Percentiles rank a stretch among this genome's conserved stretches.
Evolutionary conservation across 1,139 yeast species (phyloP).

Genomic region (Kodamaea sp.): DNA sequence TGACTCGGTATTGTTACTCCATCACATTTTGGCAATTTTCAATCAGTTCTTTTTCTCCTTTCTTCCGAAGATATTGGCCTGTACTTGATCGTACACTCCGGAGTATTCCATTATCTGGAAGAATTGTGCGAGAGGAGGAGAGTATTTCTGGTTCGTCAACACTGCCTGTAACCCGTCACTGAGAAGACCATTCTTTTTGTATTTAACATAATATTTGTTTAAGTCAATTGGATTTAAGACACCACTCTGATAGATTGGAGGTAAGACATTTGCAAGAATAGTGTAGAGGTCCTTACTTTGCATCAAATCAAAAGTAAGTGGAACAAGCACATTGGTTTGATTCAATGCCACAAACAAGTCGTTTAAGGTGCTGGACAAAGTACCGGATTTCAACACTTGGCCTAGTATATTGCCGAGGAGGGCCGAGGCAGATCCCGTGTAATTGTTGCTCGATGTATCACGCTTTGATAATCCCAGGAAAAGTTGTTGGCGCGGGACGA

Average conservation of each 20-base stretch:
- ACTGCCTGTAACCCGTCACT: conserved; percentile 25
- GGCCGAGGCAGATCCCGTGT: conserved; percentile 34
- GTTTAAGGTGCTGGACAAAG: conserved; percentile 25
- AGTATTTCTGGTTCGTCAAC: conserved; percentile 32
- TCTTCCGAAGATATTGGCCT: conserved; percentile 40
- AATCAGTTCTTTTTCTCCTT: too few species aligned
- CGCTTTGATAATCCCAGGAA: conserved; percentile 13
- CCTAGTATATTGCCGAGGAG: conserved; percentile 36
- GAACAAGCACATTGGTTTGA: conserved; percentile 32
- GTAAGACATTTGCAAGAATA: conserved; percentile 25
- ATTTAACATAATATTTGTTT: conserved; percentile 20
- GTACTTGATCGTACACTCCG: conserved; percentile 36
- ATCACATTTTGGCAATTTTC: too few species aligned
- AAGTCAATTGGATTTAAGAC: conserved; percentile 33
- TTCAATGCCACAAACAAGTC: conserved; percentile 35
- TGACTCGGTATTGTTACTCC: too few species aligned
- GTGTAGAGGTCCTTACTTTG: conserved; percentile 28
- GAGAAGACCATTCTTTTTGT: conserved; percentile 27
- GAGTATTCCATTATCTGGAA: conserved; percentile 34
- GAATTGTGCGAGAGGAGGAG: conserved; percentile 36
- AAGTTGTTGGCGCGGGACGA: too few species aligned
- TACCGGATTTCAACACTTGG: conserved; percentile 27
- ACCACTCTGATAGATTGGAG: conserved; percentile 35
- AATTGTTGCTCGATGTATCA: conserved; percentile 15
- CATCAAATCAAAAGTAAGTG: conserved; percentile 29